phyloP scores from a whole-genome alignment of 306 rosid genomes.

The Fragaria vesca region DNA sequence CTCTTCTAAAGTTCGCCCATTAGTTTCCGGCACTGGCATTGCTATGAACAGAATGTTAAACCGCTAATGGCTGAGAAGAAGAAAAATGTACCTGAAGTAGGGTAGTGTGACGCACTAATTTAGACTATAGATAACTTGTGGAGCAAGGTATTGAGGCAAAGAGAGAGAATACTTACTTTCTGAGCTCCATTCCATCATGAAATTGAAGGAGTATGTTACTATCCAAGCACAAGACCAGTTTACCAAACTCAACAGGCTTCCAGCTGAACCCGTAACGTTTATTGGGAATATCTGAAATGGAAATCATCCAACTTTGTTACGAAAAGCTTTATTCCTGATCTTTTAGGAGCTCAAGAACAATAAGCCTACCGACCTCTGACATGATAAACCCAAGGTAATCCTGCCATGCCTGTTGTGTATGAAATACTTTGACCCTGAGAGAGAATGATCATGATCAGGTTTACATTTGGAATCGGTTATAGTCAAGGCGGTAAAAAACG shows the following conservation, averaged over 20 bases:
- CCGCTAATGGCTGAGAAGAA: background rate
- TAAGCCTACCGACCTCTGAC: slow-evolving; percentile 13
- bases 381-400: slow-evolving; percentile 18
- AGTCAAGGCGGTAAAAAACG: too few relatives aligned
- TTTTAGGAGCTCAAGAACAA: background rate
- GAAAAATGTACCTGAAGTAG: background rate
- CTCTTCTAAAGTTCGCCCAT: background rate
- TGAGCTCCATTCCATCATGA: slow-evolving; percentile 9
- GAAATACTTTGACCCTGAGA: background rate
- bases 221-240: slow-evolving; percentile 21
- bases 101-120: background rate
- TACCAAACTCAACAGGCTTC: slow-evolving; percentile 16
- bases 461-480: background rate
- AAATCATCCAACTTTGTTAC: background rate
- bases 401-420: slow-evolving; percentile 11
- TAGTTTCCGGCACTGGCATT: background rate
- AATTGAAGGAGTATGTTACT: slow-evolving; percentile 11
- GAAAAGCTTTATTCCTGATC: too few relatives aligned
- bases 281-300: slow-evolving; percentile 24
- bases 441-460: background rate
- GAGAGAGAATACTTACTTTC: background rate
- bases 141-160: too few relatives aligned
- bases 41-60: slow-evolving; percentile 1
- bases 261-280: slow-evolving; percentile 27
- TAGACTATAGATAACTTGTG: background rate